A percentile compares a stretch with the other conserved stretches of the same genome.
Conservation (phyloP, 345 rosid species). For the Hypericum perforatum region DNA sequence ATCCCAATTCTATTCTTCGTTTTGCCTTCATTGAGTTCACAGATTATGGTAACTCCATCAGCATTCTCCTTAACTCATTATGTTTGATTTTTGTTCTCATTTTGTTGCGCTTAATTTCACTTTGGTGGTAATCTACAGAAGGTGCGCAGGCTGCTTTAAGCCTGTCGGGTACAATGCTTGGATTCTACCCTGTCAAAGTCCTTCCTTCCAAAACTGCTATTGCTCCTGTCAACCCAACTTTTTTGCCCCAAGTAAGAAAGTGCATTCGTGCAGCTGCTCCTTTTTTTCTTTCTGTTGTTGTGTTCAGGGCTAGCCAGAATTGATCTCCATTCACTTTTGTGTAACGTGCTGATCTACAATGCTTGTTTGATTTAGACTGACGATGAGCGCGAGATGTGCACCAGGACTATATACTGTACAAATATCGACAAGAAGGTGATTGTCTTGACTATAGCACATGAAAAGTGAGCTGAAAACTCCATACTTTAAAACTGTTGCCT, state of each 20-base stretch:
- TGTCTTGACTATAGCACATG: neutral
- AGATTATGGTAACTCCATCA: conserved; percentile 52
- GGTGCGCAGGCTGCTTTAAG: conserved; percentile 68
- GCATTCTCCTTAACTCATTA: neutral
- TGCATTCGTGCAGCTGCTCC: neutral
- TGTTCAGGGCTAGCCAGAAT: too few relatives aligned
- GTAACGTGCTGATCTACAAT: conserved; percentile 6
- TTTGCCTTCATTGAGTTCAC: conserved; percentile 94
- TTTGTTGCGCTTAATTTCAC: conserved; percentile 4
- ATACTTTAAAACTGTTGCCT: neutral
- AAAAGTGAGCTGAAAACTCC: conserved; percentile 2
- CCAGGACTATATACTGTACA: conserved; percentile 87
- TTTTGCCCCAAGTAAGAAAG: conserved; percentile 75
- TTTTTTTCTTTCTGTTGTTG: neutral
- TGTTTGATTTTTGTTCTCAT: conserved; percentile 3
- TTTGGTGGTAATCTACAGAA: conserved; percentile 34
- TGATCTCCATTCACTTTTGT: neutral
- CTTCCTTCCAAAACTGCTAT: conserved; percentile 93
- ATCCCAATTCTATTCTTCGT: conserved; percentile 86
- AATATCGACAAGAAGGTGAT: conserved; percentile 86
- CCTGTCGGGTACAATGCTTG: conserved; percentile 80
- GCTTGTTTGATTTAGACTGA: conserved; percentile 39
- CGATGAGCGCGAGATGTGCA: conserved; percentile 93
- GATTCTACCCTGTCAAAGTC: conserved; percentile 81
- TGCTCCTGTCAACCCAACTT: conserved; percentile 91